These are phyloP conservation scores for Xerocomus minutiporus DNA, from an alignment of 1,284 basidiomycete species.

Conservation along the genomic window DNA sequence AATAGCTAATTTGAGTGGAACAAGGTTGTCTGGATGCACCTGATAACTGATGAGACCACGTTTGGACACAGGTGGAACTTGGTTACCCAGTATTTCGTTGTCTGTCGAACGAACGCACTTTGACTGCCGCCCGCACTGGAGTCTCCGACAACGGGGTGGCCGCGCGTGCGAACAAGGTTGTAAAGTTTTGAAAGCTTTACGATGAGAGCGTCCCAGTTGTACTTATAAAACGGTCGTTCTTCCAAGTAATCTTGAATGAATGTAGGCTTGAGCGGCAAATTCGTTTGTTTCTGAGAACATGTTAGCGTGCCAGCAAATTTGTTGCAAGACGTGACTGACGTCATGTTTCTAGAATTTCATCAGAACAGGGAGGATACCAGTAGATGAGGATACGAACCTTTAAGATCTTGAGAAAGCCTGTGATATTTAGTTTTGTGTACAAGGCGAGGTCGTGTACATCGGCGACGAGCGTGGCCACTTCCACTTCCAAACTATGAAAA, in stretches of 20 bases:
- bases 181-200: constrained; percentile 96
- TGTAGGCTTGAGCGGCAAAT: constrained; percentile 56
- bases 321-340: constrained; percentile 37
- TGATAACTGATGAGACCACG: constrained; percentile 28
- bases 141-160: constrained; percentile 92
- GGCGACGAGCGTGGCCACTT: constrained; percentile 92
- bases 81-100: constrained; percentile 96
- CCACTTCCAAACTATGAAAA: constrained; percentile 89
- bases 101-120: constrained; percentile 95
- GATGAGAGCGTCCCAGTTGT: constrained; percentile 89
- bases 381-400: constrained; percentile 51
- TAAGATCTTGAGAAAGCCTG: constrained; percentile 98
- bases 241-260: constrained; percentile 92
- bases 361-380: constrained; percentile 1
- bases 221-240: constrained; percentile 94
- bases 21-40: constrained; percentile 92
- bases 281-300: constrained; percentile 71
- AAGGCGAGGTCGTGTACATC: constrained; percentile 97
- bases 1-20: constrained; percentile 94
- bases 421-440: constrained; percentile 94
- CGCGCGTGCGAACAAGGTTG: constrained; percentile 92
- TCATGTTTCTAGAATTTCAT: constrained; percentile 66
- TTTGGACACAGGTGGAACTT: constrained; percentile 6
- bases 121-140: constrained; percentile 91
- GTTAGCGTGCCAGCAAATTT: constrained; percentile 7